Evolutionary conservation across 2,329 filamentous ascomycete genomes (phyloP).

Genomic region (Aspergillus sergii): DNA sequence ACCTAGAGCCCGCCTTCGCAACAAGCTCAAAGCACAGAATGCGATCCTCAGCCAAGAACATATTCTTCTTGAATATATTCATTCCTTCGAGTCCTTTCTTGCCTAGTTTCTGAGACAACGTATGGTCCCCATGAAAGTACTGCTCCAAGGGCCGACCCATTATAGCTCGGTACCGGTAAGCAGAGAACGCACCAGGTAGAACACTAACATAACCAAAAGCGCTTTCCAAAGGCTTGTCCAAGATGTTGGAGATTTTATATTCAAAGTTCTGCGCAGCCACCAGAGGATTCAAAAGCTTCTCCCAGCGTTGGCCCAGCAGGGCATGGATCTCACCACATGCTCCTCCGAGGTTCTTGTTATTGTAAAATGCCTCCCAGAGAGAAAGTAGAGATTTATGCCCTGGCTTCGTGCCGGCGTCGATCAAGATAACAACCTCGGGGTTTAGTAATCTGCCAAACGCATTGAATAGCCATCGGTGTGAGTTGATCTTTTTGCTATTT

Average conservation of each 20-base stretch:
- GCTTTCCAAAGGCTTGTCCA: constrained; percentile 95
- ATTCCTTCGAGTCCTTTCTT: constrained; percentile 99
- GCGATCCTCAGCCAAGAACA: constrained; percentile 99
- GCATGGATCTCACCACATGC: constrained; percentile 99
- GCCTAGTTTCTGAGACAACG: constrained; percentile 87
- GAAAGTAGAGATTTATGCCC: constrained; percentile 86
- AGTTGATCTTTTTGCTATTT: constrained; percentile 99
- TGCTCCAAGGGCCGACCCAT: constrained; percentile 97
- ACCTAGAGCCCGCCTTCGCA: constrained; percentile 97
- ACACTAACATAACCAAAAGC: constrained; percentile 98
- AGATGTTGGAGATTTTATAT: constrained; percentile 99
- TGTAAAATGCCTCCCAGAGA: constrained; percentile 98
- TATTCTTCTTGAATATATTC: constrained; percentile 99
- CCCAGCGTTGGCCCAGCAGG: constrained; percentile 86
- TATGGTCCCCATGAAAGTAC: constrained; percentile 99
- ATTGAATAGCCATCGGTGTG: constrained; percentile 97
- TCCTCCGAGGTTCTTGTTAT: constrained; percentile 97
- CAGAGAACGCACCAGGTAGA: constrained; percentile 97
- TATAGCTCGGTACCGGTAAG: constrained; percentile 95
- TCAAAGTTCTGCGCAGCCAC: constrained; percentile 98
- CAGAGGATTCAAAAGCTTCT: constrained; percentile 89
- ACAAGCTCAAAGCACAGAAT: constrained; percentile 99
- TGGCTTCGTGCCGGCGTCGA: constrained; percentile 97
- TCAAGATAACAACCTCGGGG: constrained; percentile 91
- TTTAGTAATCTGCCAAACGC: constrained; percentile 96